Evolutionary conservation across 2,329 filamentous ascomycete genomes (phyloP), one percentile per base, ranked within the genome.

Genomic region (Uncinocarpus reesii): DNA sequence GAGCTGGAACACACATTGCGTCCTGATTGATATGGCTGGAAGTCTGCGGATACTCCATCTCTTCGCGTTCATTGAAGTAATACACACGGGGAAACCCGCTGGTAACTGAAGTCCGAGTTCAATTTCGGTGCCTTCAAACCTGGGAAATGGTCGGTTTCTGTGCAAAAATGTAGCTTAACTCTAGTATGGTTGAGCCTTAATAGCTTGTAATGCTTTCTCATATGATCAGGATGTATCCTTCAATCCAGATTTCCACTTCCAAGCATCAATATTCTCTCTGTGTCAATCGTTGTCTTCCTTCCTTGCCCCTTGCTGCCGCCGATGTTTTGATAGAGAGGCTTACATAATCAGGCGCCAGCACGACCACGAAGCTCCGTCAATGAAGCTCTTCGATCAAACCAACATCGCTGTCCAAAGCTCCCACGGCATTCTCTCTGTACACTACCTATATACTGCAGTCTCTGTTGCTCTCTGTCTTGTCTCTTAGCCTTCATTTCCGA

Each of bases 321-420:
- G 35, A 34, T n/a, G 31, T 11, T 38, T 11, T 24, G 21, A 26
- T 6, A 7, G 15, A 13, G n/a, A 23, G 5, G n/a, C 23, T 46
- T 37, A 46, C 10, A 10, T 46, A 46, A 46, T 38, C 43, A 46
- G 43, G 42, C 42, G 42, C 36, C 45, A 41, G 36, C 45, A 41
- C 26, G 15, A 21, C 7, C 45, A 41, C 35, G 35, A 47, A 47
- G 36, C 45, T 41, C 26, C 7, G 26, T 4, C 3, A 26, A 7
- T 18, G 41, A 43, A 43, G 41, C 41, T 43, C 41, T 23, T 8
- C 11, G 2, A 34, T 10, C 21, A 7, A 23, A 26, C n/a, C 26
- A 32, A 41, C 29, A 21, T 6, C 31, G 5, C 16, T 26, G 24
- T 18, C 10, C 2, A 35, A 41, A 32, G 8, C 32, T 18, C 15